Percentiles rank a stretch among this genome's conserved stretches.
phyloP scores from a whole-genome alignment of 2,329 filamentous ascomycete species.

The Sporothrix variecibatus region DNA sequence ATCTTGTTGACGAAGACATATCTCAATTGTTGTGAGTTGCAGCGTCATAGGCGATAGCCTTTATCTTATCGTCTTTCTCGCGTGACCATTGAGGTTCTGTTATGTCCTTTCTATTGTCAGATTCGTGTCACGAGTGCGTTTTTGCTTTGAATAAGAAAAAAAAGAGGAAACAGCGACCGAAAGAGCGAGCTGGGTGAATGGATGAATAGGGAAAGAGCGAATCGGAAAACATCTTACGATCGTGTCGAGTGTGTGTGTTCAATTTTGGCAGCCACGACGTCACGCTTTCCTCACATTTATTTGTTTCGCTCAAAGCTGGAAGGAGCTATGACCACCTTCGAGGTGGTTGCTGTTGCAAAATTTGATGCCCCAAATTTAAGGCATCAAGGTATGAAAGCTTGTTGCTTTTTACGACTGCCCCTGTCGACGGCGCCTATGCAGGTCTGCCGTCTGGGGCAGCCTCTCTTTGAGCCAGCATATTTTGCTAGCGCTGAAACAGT shows the following conservation, averaged over 20 bases:
- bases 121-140: not conserved
- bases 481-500: slow-evolving; percentile 20
- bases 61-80: not conserved
- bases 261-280: not conserved
- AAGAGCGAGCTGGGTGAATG: not conserved
- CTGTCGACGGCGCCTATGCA: slow-evolving; percentile 7
- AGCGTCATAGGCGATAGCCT: not conserved
- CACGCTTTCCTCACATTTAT: not conserved
- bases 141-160: not conserved
- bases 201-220: not conserved
- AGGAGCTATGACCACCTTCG: slow-evolving; percentile 9
- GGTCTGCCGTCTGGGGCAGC: not conserved
- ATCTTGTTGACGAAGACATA: not conserved
- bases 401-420: not conserved
- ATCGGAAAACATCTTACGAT: not conserved
- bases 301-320: not conserved
- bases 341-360: not conserved
- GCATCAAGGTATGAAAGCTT: slow-evolving; percentile 13
- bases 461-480: slow-evolving; percentile 1
- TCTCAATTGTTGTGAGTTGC: not conserved
- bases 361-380: slow-evolving; percentile 14
- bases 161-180: not conserved
- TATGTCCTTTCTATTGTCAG: not conserved
- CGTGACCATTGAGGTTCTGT: slow-evolving; percentile 6
- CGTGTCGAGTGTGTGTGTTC: not conserved